phyloP scores from a whole-genome alignment of 345 rosid genomes.

The Nasturtium officinale region DNA sequence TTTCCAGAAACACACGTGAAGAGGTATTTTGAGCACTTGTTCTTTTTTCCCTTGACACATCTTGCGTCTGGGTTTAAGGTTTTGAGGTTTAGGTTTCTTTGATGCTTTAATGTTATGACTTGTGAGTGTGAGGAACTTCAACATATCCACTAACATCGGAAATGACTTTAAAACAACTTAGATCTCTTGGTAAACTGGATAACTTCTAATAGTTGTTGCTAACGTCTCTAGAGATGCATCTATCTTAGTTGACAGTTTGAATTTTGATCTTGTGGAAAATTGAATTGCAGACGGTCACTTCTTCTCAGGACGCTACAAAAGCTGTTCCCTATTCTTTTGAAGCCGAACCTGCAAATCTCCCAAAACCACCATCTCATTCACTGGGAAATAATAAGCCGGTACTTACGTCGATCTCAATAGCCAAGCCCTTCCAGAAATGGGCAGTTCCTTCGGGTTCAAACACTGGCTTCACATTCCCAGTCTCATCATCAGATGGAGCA shows the following conservation, averaged over 20 bases:
- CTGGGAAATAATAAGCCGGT: constrained; percentile 54
- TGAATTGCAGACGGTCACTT: constrained; percentile 30
- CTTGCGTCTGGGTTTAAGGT: constrained; percentile 3
- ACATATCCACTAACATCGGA: background rate
- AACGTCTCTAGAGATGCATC: background rate
- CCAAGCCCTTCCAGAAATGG: constrained; percentile 60
- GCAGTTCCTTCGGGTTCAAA: constrained; percentile 53
- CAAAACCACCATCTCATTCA: constrained; percentile 53
- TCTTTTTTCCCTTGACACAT: background rate
- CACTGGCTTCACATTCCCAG: constrained; percentile 70
- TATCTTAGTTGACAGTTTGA: constrained; percentile 19
- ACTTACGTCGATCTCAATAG: constrained; percentile 59
- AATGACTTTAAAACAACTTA: background rate
- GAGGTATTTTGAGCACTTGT: constrained; percentile 48
- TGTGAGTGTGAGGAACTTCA: background rate
- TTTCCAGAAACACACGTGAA: constrained; percentile 31
- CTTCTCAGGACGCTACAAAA: constrained; percentile 50
- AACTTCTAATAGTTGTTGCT: background rate
- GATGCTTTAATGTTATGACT: background rate
- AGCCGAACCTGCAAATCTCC: constrained; percentile 37
- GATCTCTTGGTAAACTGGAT: background rate
- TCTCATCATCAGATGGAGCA: constrained; percentile 55
- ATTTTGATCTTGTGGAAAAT: constrained; percentile 4
- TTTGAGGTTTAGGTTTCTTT: background rate
- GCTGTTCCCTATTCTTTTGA: constrained; percentile 39